Conservation (phyloP, 1,284 basidiomycete genomes). For the Naganishia cerealis region DNA sequence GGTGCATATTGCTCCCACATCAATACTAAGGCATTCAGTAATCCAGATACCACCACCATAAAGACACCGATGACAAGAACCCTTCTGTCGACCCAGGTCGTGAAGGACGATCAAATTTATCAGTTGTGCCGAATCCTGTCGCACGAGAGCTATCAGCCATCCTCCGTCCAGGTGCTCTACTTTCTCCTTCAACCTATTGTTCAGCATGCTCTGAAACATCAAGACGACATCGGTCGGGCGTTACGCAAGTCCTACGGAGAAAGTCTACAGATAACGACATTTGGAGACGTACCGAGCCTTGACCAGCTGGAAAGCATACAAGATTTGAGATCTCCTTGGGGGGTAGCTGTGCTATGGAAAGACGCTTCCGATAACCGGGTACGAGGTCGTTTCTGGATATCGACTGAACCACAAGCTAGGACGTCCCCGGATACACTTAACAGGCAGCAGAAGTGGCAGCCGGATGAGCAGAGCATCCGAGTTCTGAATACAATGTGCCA, state of each 20-base stretch:
- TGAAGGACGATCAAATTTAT: neutral
- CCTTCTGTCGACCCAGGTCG: neutral
- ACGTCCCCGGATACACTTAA: neutral
- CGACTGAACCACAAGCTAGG: neutral
- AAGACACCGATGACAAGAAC: neutral
- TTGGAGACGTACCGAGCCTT: neutral
- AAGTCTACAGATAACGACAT: constrained; percentile 2
- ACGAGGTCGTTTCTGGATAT: constrained; percentile 20
- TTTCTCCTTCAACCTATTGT: constrained; percentile 17
- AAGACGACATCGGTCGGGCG: neutral
- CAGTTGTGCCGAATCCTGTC: neutral
- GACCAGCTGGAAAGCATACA: neutral
- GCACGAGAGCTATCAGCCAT: constrained; percentile 9
- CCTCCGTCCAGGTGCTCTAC: constrained; percentile 15
- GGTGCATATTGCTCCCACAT: neutral
- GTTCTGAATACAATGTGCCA: constrained; percentile 11
- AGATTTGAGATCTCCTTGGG: neutral
- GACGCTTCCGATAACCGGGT: neutral
- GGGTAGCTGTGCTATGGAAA: constrained; percentile 4
- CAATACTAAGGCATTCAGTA: neutral
- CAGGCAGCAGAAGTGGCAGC: neutral
- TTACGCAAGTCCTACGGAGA: constrained; percentile 1
- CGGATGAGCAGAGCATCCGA: constrained; percentile 1
- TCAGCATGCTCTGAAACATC: constrained; percentile 10
- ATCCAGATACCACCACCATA: neutral